A percentile compares a stretch with the other conserved stretches of the same genome.
Conservation (phyloP, 495 filamentous ascomycete species). For the Copromyces sp. region DNA sequence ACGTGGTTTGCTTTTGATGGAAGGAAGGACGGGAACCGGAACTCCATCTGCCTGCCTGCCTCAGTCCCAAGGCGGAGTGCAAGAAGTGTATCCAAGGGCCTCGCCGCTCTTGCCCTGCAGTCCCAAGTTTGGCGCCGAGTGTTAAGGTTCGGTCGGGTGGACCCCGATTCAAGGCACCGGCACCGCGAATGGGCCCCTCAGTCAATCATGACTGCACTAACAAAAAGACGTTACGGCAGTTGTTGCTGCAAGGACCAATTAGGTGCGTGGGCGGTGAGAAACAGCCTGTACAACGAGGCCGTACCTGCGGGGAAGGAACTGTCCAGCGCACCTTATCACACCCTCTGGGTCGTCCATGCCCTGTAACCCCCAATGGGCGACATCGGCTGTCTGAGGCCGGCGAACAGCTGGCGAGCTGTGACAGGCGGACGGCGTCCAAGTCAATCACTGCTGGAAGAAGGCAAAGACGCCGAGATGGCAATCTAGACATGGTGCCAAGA, state of each 20-base stretch:
- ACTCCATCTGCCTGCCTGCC: background rate
- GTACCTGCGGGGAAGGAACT: background rate
- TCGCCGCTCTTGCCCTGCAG: background rate
- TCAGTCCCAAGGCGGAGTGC: background rate
- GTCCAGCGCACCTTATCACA: background rate
- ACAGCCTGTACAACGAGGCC: background rate
- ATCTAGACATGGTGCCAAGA: background rate
- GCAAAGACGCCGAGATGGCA: background rate
- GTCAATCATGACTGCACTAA: background rate
- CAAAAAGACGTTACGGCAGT: background rate
- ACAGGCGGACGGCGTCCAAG: background rate
- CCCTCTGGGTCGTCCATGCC: background rate
- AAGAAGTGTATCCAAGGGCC: background rate
- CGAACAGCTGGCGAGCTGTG: background rate
- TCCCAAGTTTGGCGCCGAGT: background rate
- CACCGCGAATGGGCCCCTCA: background rate
- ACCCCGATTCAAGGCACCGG: background rate
- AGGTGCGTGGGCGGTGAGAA: background rate
- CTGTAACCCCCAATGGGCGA: background rate
- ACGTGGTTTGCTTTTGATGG: background rate
- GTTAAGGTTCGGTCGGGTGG: background rate
- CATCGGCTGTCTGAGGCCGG: background rate
- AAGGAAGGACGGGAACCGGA: background rate
- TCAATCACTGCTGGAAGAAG: background rate
- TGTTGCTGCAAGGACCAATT: background rate